phyloP scores from a whole-genome alignment of 1,284 basidiomycete species.

The Athelia sp. region DNA sequence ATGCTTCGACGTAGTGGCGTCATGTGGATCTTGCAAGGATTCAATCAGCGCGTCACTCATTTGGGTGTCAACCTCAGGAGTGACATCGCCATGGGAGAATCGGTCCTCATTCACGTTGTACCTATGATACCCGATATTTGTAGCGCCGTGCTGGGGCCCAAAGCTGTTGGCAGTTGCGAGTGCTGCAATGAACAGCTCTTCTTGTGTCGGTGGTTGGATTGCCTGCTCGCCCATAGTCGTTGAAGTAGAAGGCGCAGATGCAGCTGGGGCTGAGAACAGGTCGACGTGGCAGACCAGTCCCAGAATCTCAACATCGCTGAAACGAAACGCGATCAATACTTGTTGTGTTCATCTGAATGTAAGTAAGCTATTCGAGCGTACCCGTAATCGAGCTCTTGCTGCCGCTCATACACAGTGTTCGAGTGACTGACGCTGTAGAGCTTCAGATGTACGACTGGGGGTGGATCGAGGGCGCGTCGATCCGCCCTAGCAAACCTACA shows the following conservation, averaged over 20 bases:
- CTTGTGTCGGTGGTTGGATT: neutral
- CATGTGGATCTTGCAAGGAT: neutral
- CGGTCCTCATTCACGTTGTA: no score
- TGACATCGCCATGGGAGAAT: no score
- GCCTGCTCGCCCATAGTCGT: neutral
- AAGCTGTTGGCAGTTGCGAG: conserved; percentile 17
- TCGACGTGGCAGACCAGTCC: conserved; percentile 37
- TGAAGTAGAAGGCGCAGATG: neutral
- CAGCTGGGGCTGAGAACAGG: conserved; percentile 26
- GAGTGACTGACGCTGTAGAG: conserved; percentile 18
- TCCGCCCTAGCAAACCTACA: conserved; percentile 7
- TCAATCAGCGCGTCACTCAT: neutral
- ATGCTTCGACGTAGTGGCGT: conserved; percentile 22
- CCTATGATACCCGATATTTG: no score
- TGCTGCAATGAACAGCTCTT: conserved; percentile 16
- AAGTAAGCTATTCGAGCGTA: conserved; percentile 4
- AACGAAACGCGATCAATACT: neutral
- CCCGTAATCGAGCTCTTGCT: conserved; percentile 19
- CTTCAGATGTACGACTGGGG: conserved; percentile 21
- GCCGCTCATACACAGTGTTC: conserved; percentile 13
- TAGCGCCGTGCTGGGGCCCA: no score
- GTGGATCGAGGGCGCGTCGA: conserved; percentile 21
- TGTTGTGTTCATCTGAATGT: no score
- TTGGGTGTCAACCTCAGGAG: neutral
- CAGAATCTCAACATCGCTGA: conserved; percentile 21